These are phyloP conservation scores for Mycena rosella DNA, from an alignment of 768 basidiomycete genomes.

Conservation along the genomic window DNA sequence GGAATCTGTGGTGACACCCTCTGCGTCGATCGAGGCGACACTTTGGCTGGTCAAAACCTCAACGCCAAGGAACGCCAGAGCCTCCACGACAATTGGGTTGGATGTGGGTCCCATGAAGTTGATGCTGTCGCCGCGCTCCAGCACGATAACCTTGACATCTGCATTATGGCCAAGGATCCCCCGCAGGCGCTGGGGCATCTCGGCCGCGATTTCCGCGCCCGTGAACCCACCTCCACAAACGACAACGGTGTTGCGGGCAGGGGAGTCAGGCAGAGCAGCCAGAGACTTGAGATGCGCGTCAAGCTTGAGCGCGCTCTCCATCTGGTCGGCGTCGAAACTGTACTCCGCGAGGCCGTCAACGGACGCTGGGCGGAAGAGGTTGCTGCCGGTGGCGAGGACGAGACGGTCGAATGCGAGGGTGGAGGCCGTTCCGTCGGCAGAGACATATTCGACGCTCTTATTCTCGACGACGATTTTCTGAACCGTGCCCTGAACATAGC, in stretches of 20 bases:
- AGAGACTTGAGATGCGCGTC: conserved; percentile 38
- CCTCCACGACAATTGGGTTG: conserved; percentile 32
- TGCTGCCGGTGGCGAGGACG: conserved; percentile 40
- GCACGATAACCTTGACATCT: conserved; percentile 33
- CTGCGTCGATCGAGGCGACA: conserved; percentile 35
- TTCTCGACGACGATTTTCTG: conserved; percentile 23
- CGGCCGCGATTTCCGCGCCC: conserved; percentile 38
- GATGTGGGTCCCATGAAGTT: conserved; percentile 36
- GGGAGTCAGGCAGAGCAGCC: conserved; percentile 25
- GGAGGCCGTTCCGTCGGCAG: conserved; percentile 13
- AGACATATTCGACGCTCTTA: conserved; percentile 30
- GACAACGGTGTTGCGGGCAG: conserved; percentile 40
- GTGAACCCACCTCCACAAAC: conserved; percentile 40
- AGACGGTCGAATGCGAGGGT: conserved; percentile 36
- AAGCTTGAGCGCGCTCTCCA: conserved; percentile 33
- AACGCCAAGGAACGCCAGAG: conserved; percentile 31
- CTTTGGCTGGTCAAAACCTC: conserved; percentile 32
- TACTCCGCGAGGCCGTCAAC: conserved; percentile 36
- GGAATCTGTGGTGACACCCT: conserved; percentile 33
- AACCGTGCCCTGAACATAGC: conserved; percentile 35
- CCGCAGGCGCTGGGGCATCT: conserved; percentile 38
- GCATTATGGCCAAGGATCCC: conserved; percentile 33
- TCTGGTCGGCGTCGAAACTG: conserved; percentile 36
- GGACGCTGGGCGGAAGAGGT: conserved; percentile 31
- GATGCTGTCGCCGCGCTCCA: conserved; percentile 29